Percentiles rank a stretch among this genome's conserved stretches.
phyloP scores from a whole-genome alignment of 768 basidiomycete genomes.

The Lactifluus echinatus region DNA sequence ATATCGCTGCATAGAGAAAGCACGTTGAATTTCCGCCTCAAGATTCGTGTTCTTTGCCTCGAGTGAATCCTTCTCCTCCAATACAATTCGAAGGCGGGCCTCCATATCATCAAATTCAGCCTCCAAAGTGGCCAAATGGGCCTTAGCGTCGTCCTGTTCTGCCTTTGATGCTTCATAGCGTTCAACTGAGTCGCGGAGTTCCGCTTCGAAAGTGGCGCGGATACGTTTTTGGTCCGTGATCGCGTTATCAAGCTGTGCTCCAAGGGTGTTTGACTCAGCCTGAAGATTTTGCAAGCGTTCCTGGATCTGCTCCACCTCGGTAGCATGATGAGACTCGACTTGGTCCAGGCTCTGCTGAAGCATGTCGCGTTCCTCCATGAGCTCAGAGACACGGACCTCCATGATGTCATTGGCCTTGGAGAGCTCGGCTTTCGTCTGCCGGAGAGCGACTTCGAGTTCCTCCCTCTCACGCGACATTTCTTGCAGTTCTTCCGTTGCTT shows the following conservation, averaged over 20 bases:
- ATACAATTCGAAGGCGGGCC: constrained; percentile 29
- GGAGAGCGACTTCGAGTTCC: constrained; percentile 6
- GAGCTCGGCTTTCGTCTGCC: not conserved
- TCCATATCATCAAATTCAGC: constrained; percentile 37
- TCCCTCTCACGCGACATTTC: constrained; percentile 4
- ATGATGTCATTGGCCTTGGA: not conserved
- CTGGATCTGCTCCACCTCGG: constrained; percentile 16
- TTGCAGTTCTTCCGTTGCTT: constrained; percentile 2
- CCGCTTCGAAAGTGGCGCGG: constrained; percentile 13
- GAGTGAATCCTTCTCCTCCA: constrained; percentile 43
- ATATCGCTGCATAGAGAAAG: constrained; percentile 49
- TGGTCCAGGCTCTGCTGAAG: constrained; percentile 25
- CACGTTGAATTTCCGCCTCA: constrained; percentile 58
- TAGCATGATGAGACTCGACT: constrained; percentile 21
- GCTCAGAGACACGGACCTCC: constrained; percentile 4
- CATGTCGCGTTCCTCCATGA: constrained; percentile 25
- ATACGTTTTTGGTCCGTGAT: not conserved
- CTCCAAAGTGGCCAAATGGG: constrained; percentile 29
- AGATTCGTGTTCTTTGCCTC: constrained; percentile 51
- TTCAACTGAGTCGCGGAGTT: constrained; percentile 18
- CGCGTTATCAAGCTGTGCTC: constrained; percentile 12
- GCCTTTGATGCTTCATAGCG: constrained; percentile 1
- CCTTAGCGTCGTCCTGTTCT: constrained; percentile 7
- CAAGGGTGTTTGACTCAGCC: constrained; percentile 7
- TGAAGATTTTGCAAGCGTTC: constrained; percentile 14